Conservation (phyloP, 345 rosid species). For the Microthlaspi erraticum region DNA sequence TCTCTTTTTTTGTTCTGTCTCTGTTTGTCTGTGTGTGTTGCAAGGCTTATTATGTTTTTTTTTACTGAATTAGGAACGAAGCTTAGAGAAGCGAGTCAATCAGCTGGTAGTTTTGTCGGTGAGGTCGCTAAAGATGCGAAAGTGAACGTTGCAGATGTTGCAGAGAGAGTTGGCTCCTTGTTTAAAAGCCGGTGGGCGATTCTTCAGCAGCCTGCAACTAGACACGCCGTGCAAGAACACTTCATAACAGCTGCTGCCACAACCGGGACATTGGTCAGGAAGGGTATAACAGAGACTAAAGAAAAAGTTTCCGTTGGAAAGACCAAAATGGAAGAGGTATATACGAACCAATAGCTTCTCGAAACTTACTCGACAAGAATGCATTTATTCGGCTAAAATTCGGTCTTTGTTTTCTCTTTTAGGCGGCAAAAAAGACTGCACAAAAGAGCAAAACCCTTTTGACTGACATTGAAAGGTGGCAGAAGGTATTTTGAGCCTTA, state of each 20-base stretch:
- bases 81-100: conserved; percentile 82
- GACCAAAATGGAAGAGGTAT: conserved; percentile 91
- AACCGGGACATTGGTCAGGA: conserved; percentile 84
- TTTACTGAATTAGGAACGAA: conserved; percentile 62
- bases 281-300: conserved; percentile 81
- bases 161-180: conserved; percentile 76
- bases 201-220: conserved; percentile 88
- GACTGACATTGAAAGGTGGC: conserved; percentile 96
- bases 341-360: neutral
- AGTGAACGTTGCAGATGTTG: conserved; percentile 81
- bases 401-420: conserved; percentile 36
- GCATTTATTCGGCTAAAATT: conserved; percentile 6
- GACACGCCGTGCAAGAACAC: conserved; percentile 81
- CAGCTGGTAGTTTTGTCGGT: conserved; percentile 81
- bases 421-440: conserved; percentile 93
- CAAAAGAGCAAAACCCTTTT: conserved; percentile 83
- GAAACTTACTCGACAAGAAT: conserved; percentile 6
- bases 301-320: conserved; percentile 92
- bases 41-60: conserved; percentile 18
- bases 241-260: conserved; percentile 84
- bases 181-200: conserved; percentile 81
- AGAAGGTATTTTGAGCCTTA: conserved; percentile 65
- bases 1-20: neutral
- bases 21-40: conserved; percentile 14
- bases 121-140: conserved; percentile 94